phyloP scores from a whole-genome alignment of 257 asterid genomes.

The Primulina huaijiensis region DNA sequence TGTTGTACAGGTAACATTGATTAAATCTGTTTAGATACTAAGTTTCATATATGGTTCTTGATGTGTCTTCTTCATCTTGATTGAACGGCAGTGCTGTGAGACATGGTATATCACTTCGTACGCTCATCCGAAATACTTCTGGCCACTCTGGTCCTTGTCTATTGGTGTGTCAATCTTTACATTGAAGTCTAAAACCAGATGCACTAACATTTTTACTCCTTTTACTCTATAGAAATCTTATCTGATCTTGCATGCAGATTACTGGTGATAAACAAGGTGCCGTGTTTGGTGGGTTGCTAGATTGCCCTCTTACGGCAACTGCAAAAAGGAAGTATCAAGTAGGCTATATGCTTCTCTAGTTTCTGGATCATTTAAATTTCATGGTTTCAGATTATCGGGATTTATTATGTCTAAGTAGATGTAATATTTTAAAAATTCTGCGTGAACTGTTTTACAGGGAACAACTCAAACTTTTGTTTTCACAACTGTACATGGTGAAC shows the following conservation, averaged over 20 bases:
- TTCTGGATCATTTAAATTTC: neutral
- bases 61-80: conserved; percentile 37
- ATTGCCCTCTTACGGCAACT: conserved; percentile 78
- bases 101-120: conserved; percentile 91
- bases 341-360: conserved; percentile 24
- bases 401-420: conserved; percentile 1
- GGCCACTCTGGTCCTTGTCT: conserved; percentile 76
- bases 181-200: neutral
- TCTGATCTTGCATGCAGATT: conserved; percentile 45
- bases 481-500: conserved; percentile 89
- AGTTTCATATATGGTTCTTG: conserved; percentile 26
- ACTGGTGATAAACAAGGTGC: conserved; percentile 95
- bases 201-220: conserved; percentile 6
- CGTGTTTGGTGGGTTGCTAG: conserved; percentile 91
- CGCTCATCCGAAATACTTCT: conserved; percentile 67
- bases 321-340: conserved; percentile 91
- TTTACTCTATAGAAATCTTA: neutral
- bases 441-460: conserved; percentile 50
- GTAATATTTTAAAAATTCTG: conserved; percentile 16
- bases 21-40: conserved; percentile 8
- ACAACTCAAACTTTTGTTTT: conserved; percentile 82
- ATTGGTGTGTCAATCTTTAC: conserved; percentile 49
- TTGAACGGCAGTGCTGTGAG: conserved; percentile 95
- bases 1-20: conserved; percentile 69
- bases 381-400: neutral